Percentiles rank a stretch among this genome's conserved stretches.
Conservation (phyloP, 371 early-diverging fungal genomes). For the Mucor circinelloides region DNA sequence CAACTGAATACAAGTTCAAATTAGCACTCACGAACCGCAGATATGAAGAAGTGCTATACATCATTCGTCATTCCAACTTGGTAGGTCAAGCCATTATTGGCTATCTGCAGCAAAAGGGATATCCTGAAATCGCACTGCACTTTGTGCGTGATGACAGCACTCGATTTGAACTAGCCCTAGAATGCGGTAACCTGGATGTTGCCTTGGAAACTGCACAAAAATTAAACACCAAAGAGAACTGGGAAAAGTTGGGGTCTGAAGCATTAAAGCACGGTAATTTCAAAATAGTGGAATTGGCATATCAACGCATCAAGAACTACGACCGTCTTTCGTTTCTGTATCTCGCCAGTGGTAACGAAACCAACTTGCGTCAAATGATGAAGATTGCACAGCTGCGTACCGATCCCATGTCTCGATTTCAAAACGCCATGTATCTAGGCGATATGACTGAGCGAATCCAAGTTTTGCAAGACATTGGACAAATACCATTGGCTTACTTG, state of each 20-base stretch:
- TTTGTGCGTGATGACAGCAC: background rate
- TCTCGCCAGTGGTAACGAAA: background rate
- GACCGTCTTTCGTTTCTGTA: background rate
- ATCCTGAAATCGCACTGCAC: background rate
- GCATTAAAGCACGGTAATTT: background rate
- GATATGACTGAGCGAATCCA: background rate
- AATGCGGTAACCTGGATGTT: background rate
- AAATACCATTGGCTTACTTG: background rate
- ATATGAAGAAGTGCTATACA: background rate
- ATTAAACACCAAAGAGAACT: background rate
- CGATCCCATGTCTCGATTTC: background rate
- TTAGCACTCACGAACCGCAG: slow-evolving; percentile 65
- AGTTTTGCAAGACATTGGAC: background rate
- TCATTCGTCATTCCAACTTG: background rate
- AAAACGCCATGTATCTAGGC: background rate
- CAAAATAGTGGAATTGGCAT: background rate
- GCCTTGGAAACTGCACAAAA: background rate
- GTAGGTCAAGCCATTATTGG: background rate
- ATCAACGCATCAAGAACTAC: background rate
- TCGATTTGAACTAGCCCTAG: background rate
- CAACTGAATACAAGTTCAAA: slow-evolving; percentile 98
- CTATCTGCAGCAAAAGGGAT: background rate
- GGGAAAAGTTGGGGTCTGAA: background rate
- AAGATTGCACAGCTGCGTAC: background rate
- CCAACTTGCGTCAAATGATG: background rate